Conservation (phyloP, 1,284 basidiomycete genomes). For the Uromyces viciae-fabae region DNA sequence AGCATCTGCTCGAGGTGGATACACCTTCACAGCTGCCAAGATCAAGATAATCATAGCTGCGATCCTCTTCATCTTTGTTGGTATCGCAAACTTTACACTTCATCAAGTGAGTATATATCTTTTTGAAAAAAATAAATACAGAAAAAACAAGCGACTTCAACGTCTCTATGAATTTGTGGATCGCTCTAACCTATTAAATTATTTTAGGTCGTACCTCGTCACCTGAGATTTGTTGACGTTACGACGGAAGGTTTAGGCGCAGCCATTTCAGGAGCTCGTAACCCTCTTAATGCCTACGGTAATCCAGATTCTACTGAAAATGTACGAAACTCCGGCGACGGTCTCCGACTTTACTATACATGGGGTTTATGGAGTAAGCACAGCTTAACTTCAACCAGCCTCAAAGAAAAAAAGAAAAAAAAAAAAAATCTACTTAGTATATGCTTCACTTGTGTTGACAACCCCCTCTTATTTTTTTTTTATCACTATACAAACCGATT, state of each 20-base stretch:
- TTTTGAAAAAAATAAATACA: too few relatives aligned
- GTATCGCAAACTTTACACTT: slow-evolving; percentile 38
- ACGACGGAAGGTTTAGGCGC: slow-evolving; percentile 16
- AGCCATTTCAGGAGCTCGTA: not conserved
- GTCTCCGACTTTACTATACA: slow-evolving; percentile 29
- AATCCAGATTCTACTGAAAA: slow-evolving; percentile 11
- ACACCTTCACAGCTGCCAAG: slow-evolving; percentile 18
- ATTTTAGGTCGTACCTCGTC: slow-evolving; percentile 22
- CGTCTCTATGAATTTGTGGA: too few relatives aligned
- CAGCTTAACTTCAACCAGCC: too few relatives aligned
- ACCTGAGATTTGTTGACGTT: slow-evolving; percentile 18
- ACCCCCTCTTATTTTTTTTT: too few relatives aligned
- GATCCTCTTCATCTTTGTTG: slow-evolving; percentile 36
- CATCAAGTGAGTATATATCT: slow-evolving; percentile 20
- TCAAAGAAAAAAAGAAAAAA: too few relatives aligned
- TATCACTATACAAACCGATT: too few relatives aligned
- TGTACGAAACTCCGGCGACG: slow-evolving; percentile 1
- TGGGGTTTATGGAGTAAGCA: slow-evolving; percentile 40
- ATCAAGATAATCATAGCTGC: too few relatives aligned
- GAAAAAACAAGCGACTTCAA: too few relatives aligned
- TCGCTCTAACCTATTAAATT: too few relatives aligned
- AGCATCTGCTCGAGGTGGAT: not conserved
- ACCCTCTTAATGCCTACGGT: not conserved
- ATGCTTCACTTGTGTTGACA: too few relatives aligned
- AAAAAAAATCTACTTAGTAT: too few relatives aligned